Evolutionary conservation across 176 grass and related monocot species (phyloP), one percentile per base, ranked within the genome.

Genomic region (Eremochloa ophiuroides): DNA sequence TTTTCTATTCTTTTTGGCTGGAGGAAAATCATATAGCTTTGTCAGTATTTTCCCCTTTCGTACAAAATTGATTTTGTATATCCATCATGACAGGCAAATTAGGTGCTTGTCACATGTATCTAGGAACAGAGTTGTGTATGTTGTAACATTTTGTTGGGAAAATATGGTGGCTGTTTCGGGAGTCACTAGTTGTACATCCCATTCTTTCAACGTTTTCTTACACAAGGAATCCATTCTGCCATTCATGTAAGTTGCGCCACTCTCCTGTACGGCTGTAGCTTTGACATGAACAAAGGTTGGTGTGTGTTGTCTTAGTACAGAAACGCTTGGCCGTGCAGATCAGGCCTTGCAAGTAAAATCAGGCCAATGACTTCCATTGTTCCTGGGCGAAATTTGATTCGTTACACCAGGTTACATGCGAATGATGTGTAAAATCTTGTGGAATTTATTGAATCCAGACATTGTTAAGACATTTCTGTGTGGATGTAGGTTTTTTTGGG

Each of bases 121-220:
- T 62, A 82, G 56, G 66, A 78, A 60, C 77, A 84, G 47, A 55
- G 67, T 79, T 86, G 79, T 83, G 60, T 66, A 77, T 86, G 88
- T 83, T 86, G 88, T 83, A 85, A 74, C 83, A 74, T 86, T 86
- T 90, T 85, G 46, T 59, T 67, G 73, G 60, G 65, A 58, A 88
- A 77, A 43, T 67, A 40, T 69, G 15, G 62, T 58, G 69, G 64
- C 63, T 33, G 48, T 73, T 85, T 78, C 48, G 74, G 61, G 82
- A 86, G 41, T 63, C 39, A 76, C 25, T 74, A 79, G 61, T 38
- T 86, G 38, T 60, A 74, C 78, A 62, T 25, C 59, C 31, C 67
- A 60, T 82, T 62, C 35, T 86, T 62, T 51, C 22, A 3, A 53
- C 34, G 2, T 74, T 79, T 82, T 82, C 80, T 82, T 23, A 78